phyloP scores from a whole-genome alignment of 2,329 filamentous ascomycete species.

The Paraphoma sp. region DNA sequence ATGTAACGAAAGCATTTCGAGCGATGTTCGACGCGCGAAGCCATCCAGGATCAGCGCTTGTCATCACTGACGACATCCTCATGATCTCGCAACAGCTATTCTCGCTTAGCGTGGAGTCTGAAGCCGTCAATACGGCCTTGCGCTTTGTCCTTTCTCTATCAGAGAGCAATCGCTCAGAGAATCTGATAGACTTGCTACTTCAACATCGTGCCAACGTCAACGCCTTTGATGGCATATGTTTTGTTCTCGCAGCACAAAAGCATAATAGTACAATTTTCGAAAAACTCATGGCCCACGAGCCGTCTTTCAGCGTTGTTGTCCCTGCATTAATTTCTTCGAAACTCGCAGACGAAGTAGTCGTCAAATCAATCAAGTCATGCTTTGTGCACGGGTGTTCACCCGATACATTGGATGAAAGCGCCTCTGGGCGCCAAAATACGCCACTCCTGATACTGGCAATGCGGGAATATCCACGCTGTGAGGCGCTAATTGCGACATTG shows the following conservation, averaged over 20 bases:
- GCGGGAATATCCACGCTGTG: slow-evolving; percentile 32
- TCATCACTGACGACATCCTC: slow-evolving; percentile 1
- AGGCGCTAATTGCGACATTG: slow-evolving; percentile 24
- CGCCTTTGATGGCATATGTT: slow-evolving; percentile 36
- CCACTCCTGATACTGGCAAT: slow-evolving; percentile 35
- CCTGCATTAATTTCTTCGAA: slow-evolving; percentile 63
- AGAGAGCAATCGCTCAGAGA: slow-evolving; percentile 9
- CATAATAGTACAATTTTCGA: slow-evolving; percentile 27
- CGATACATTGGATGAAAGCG: slow-evolving; percentile 24
- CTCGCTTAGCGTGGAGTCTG: slow-evolving; percentile 32
- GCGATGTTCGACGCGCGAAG: slow-evolving; percentile 28
- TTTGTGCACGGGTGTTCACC: slow-evolving; percentile 56
- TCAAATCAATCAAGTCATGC: slow-evolving; percentile 59
- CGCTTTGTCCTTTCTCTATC: slow-evolving; percentile 24
- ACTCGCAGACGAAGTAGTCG: slow-evolving; percentile 53
- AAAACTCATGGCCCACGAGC: slow-evolving; percentile 49
- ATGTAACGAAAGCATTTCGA: slow-evolving; percentile 35
- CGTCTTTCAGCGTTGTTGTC: slow-evolving; percentile 61
- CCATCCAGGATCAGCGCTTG: background rate
- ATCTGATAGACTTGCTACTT: slow-evolving; percentile 32
- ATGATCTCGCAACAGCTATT: slow-evolving; percentile 35
- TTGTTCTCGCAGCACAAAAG: slow-evolving; percentile 37
- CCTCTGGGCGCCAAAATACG: slow-evolving; percentile 9
- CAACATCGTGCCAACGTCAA: slow-evolving; percentile 40
- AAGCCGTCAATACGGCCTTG: slow-evolving; percentile 35